Evolutionary conservation across 768 basidiomycete genomes (phyloP), one percentile per base, ranked within the genome.

Genomic region (Russula emetica): DNA sequence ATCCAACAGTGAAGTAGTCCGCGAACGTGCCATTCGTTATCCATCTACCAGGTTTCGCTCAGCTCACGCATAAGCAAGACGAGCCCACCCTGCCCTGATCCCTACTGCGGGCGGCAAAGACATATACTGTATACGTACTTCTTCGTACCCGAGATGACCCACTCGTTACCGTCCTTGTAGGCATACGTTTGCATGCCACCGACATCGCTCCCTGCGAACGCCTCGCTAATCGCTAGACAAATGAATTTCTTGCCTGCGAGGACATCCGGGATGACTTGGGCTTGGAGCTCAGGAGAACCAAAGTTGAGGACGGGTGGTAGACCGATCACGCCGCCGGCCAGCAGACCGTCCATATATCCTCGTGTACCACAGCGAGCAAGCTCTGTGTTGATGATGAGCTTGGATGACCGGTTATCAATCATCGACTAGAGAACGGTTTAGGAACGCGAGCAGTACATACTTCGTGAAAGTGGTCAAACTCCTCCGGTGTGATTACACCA

Each of bases 381-480:
- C 74, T 98, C 96, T 45, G 86, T 83, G 67, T 90, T 85, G 61
- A 92, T 80, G 64, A 92, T 90, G 51, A 86, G 79, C 89, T 91
- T 91, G 65, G 38, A 55, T 13, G 22, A 22, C 44, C 44, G 36
- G 47, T n/a, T 26, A 68, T 55, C 44, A 51, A 63, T 55, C 45
- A 63, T 55, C 45, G 47, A 64, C 11, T 30, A 20, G 55, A 16
- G 50, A 20, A 38, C 16, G 53, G 3, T 34, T 34, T 11, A 20
- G 36, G 24, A 16, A 38, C 44, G 16, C 28, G 28, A 36, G 36
- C 52, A 2, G 20, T 40, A 4, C 42, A 5, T n/a, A 87, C 88
- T 79, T 92, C 95, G 71, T 97, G 88, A 80, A 98, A 98, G 71
- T 95, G 94, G 74, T 97, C 92, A 70, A 90, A 98, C 68, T 94